These are phyloP conservation scores for Suillus spraguei DNA, from an alignment of 768 basidiomycete genomes.

Conservation along the genomic window DNA sequence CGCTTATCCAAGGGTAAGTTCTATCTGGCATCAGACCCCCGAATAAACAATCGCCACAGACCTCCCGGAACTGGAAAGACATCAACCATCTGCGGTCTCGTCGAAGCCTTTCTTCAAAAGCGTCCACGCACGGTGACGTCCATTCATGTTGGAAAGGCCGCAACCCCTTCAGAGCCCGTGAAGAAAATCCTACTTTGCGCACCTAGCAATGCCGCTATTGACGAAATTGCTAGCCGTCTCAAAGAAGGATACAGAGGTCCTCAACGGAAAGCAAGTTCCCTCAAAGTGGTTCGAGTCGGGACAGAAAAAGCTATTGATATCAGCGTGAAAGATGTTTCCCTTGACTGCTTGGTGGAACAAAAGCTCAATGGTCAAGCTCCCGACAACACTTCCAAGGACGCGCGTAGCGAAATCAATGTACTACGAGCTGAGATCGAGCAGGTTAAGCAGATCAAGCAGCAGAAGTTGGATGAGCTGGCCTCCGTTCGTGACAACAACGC, in stretches of 20 bases:
- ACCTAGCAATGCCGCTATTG: constrained; percentile 97
- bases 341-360: constrained; percentile 85
- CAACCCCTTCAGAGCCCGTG: constrained; percentile 44
- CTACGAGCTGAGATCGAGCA: constrained; percentile 71
- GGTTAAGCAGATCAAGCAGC: constrained; percentile 58
- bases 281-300: constrained; percentile 92
- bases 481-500: constrained; percentile 58
- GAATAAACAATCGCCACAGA: constrained; percentile 40
- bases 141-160: constrained; percentile 49
- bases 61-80: constrained; percentile 99
- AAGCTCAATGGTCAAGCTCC: constrained; percentile 54
- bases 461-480: constrained; percentile 64
- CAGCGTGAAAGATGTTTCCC: constrained; percentile 80
- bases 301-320: constrained; percentile 72
- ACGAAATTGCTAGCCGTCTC: constrained; percentile 89
- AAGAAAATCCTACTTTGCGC: constrained; percentile 91
- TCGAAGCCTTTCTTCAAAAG: constrained; percentile 74
- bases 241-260: constrained; percentile 73
- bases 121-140: constrained; percentile 51
- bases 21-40: constrained; percentile 2
- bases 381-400: constrained; percentile 47
- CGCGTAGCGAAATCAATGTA: constrained; percentile 55
- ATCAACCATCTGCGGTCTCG: constrained; percentile 95
- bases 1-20: constrained; percentile 92
- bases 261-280: constrained; percentile 51